Conservation (phyloP, 768 basidiomycete species). For the Tylopilus subfusipes region DNA sequence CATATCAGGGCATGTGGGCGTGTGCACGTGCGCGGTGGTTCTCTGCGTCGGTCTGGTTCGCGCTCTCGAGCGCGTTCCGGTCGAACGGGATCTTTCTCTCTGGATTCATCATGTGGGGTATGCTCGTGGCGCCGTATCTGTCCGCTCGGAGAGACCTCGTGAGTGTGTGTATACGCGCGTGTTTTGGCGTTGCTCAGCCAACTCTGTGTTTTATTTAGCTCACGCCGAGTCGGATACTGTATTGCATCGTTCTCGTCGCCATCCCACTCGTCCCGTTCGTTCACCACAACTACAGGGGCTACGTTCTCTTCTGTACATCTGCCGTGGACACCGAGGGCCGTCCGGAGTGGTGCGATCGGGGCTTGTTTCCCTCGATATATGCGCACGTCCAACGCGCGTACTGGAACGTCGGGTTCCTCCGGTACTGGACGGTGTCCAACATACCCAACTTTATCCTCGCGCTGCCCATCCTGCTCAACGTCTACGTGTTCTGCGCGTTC, state of each 20-base stretch:
- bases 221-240: constrained; percentile 29
- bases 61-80: constrained; percentile 61
- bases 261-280: constrained; percentile 64
- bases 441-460: constrained; percentile 86
- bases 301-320: constrained; percentile 57
- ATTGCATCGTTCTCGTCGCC: constrained; percentile 41
- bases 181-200: neutral
- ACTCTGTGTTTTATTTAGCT: constrained; percentile 29
- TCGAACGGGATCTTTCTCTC: constrained; percentile 74
- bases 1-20: constrained; percentile 51
- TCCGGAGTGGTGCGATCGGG: constrained; percentile 60
- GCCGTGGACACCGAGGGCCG: constrained; percentile 2
- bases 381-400: constrained; percentile 77
- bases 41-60: constrained; percentile 57
- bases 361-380: constrained; percentile 67
- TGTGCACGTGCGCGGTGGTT: constrained; percentile 44
- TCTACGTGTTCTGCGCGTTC: constrained; percentile 34
- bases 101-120: constrained; percentile 78
- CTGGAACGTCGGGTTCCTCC: constrained; percentile 83
- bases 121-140: constrained; percentile 55
- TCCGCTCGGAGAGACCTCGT: constrained; percentile 30
- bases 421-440: constrained; percentile 81
- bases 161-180: constrained; percentile 12
- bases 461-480: constrained; percentile 58
- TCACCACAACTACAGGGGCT: constrained; percentile 66